phyloP scores from a whole-genome alignment of 225 moss, liverwort and hornwort genomes.

The Straminergon stramineum region DNA sequence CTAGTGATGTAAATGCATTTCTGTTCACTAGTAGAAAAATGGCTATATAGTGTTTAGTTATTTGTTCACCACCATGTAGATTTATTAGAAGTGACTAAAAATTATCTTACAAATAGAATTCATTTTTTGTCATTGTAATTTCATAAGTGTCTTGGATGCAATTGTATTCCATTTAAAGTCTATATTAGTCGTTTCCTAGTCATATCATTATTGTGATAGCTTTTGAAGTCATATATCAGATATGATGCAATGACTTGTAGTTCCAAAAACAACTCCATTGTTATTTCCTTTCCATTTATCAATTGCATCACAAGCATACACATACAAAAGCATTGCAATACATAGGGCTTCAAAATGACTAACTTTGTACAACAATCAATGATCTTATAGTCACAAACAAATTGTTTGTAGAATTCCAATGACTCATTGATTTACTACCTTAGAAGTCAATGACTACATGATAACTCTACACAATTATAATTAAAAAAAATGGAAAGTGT shows the following conservation, averaged over 20 bases:
- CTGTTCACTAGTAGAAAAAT: not conserved
- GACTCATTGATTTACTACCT: not conserved
- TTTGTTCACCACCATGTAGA: fast-evolving
- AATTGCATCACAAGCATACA: not conserved
- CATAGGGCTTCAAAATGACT: not conserved
- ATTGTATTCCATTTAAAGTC: not conserved
- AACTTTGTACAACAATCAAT: not conserved
- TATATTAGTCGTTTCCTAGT: not conserved
- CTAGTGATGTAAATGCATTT: not conserved
- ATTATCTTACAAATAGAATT: not conserved
- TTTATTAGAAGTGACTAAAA: not conserved
- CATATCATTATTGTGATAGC: not conserved
- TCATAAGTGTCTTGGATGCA: not conserved
- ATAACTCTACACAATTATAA: not conserved
- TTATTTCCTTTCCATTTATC: not conserved
- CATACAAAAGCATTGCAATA: not conserved
- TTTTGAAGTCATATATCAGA: not conserved
- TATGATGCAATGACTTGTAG: not conserved
- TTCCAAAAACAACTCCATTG: not conserved
- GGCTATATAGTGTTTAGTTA: not conserved
- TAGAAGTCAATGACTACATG: not conserved
- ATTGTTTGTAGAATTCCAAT: not conserved
- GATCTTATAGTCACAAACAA: not conserved
- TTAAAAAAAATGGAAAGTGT: not conserved
- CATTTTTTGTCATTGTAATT: not conserved